Percentiles rank a stretch among this genome's conserved stretches.
phyloP scores from a whole-genome alignment of 1,284 basidiomycete genomes.

The Microbotryomycetes sp. region DNA sequence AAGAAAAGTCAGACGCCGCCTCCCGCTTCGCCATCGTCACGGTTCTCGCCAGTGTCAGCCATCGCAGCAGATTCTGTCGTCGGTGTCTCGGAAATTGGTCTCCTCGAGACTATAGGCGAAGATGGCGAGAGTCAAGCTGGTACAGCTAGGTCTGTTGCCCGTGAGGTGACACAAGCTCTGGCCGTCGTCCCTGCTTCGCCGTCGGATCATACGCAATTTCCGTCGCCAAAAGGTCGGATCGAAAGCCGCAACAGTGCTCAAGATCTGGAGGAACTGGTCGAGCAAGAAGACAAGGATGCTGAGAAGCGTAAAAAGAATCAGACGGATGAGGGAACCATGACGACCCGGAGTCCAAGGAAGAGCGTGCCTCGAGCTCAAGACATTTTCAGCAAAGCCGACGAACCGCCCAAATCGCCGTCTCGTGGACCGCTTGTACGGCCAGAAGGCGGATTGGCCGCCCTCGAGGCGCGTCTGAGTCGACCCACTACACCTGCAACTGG shows the following conservation, averaged over 20 bases:
- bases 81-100: not conserved
- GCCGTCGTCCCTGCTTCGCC: not conserved
- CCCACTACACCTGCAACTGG: slow-evolving; percentile 4
- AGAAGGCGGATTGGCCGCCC: slow-evolving; percentile 13
- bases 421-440: not conserved
- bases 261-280: slow-evolving; percentile 24
- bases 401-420: not conserved
- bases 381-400: slow-evolving; percentile 4
- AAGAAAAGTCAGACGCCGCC: slow-evolving; percentile 11
- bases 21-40: slow-evolving; percentile 22
- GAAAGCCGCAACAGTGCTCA: slow-evolving; percentile 8
- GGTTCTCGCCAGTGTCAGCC: slow-evolving; percentile 1
- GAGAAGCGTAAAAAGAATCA: slow-evolving; percentile 1
- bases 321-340: not conserved
- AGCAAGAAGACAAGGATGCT: slow-evolving; percentile 4
- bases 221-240: not conserved
- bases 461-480: slow-evolving; percentile 14
- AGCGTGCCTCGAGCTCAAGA: slow-evolving; percentile 1
- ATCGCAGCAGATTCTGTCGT: not conserved
- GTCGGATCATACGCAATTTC: not conserved
- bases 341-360: not conserved
- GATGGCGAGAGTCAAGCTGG: slow-evolving; percentile 37
- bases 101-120: slow-evolving; percentile 38
- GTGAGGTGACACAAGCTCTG: not conserved
- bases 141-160: slow-evolving; percentile 14